Evolutionary conservation across 257 asterid species (phyloP).

Genomic region (Thymus quinquecostatus): DNA sequence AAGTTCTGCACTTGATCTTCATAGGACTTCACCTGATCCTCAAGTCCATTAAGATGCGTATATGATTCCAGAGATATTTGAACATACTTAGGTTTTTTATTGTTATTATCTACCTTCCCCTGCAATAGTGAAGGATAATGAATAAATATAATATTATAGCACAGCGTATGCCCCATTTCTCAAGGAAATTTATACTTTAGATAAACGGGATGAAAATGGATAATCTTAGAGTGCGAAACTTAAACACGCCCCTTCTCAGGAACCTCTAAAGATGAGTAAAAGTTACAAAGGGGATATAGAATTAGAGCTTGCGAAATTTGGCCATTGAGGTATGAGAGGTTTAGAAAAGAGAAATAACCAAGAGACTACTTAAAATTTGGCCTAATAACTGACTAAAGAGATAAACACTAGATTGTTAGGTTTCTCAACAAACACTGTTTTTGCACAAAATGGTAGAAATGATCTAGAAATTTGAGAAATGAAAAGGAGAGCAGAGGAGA

Average conservation of each 20-base stretch:
- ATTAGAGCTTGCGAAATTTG: background rate
- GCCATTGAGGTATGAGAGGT: background rate
- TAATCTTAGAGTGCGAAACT: constrained; percentile 1
- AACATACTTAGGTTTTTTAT: constrained; percentile 76
- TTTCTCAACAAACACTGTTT: background rate
- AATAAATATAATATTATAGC: background rate
- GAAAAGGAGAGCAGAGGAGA: background rate
- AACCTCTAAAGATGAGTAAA: background rate
- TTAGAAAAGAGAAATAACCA: background rate
- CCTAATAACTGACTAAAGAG: background rate
- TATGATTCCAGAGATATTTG: constrained; percentile 85
- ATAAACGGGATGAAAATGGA: background rate
- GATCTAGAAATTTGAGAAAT: background rate
- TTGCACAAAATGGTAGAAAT: background rate
- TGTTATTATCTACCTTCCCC: constrained; percentile 56
- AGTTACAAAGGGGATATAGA: background rate
- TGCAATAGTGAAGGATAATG: constrained; percentile 30
- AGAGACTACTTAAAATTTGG: background rate
- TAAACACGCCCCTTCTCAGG: background rate
- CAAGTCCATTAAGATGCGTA: constrained; percentile 84
- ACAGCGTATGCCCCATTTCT: background rate
- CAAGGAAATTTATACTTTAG: background rate
- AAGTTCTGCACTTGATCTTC: constrained; percentile 66
- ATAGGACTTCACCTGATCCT: constrained; percentile 73
- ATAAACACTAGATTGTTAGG: background rate